Evolutionary conservation across 2,329 filamentous ascomycete genomes (phyloP), one percentile per base, ranked within the genome.

Genomic region (Ophiostoma sp.): DNA sequence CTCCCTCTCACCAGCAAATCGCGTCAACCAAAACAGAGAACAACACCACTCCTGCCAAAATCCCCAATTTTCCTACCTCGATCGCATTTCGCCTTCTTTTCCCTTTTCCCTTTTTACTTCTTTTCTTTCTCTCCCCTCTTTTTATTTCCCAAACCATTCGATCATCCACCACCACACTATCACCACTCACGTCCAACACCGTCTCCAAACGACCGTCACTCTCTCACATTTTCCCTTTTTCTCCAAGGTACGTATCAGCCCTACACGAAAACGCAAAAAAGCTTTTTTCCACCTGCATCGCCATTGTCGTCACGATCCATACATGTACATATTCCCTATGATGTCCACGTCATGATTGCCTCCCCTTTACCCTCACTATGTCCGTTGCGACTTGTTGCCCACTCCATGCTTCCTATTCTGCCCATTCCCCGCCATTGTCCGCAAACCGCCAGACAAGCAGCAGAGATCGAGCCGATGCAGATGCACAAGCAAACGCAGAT

Each of bases 11-110:
- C 70, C 63, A 55, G 31, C 48, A 57, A 72, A 71, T 74, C 73
- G 73, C 73, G 73, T 74, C 73, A 70, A 70, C 66, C 63, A 72
- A 70, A 73, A 63, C 59, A 75, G 59, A 48, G 42, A 72, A 36
- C 48, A 74, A 52, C 73, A 71, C 71, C 64, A 33, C 70, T 55
- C 50, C 39, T 69, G 17, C 70, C 36, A 57, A 55, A 72, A 69
- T 68, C 69, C 61, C 52, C 63, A 69, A 55, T 70, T 74, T 72
- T 69, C 57, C 72, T 71, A 36, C 72, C 69, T 74, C 61, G 61
- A 69, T 52, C 72, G 72, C 72, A 66, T 74, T 71, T 69, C 52
- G 63, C 69, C 39, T 50, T 61, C 61, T 61, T 50, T 42, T 71
- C 52, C 50, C 55, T 15, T 59, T 45, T 36, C 17, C 33, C 55